Evolutionary conservation across 2,329 filamentous ascomycete genomes (phyloP).

Genomic region (Ophiostoma perfectum): DNA sequence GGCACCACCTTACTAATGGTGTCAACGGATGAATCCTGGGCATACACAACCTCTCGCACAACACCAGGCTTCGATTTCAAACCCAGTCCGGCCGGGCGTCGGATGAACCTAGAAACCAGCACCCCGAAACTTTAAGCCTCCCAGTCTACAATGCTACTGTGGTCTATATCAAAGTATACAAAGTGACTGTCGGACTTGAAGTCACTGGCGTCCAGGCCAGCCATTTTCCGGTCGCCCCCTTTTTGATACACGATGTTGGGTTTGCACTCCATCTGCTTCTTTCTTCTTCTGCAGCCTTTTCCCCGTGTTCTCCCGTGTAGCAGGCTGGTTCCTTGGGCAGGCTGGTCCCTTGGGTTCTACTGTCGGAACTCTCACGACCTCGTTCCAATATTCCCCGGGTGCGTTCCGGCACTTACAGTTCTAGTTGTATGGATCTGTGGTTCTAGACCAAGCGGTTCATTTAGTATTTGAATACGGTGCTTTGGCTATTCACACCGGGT

Average conservation of each 20-base stretch:
- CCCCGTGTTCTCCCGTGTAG: no score
- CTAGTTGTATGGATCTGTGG: not conserved
- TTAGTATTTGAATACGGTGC: not conserved
- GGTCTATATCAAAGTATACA: not conserved
- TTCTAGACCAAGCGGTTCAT: not conserved
- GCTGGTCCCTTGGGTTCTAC: no score
- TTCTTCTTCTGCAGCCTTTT: not conserved
- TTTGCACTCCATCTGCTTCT: not conserved
- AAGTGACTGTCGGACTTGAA: not conserved
- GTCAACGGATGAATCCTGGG: not conserved
- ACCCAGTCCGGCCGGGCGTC: not conserved
- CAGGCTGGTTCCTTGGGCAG: no score
- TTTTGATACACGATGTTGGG: not conserved
- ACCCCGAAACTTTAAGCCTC: not conserved
- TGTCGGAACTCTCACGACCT: no score
- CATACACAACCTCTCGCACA: not conserved
- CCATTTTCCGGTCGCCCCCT: no score
- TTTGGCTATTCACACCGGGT: not conserved
- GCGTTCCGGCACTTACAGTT: not conserved
- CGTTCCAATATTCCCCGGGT: not conserved
- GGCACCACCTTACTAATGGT: not conserved
- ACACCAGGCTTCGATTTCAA: not conserved
- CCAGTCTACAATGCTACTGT: not conserved
- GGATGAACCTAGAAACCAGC: conserved; percentile 7
- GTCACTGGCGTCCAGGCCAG: no score